Base-by-base conservation (phyloP, 169 alveolate species). In the Cryptosporidium sp. region DNA sequence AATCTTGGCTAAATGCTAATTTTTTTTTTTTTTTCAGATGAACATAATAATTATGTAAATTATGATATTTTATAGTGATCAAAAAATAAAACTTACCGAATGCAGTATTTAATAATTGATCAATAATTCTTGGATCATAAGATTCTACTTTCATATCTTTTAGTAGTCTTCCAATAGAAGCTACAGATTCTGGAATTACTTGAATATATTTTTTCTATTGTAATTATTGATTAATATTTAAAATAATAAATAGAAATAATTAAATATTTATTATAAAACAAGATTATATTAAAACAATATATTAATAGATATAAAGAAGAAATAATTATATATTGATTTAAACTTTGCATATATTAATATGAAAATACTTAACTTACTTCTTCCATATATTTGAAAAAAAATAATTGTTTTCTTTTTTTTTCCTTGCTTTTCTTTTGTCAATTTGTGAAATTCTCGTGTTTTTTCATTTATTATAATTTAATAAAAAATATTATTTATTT, bases 1-100 rank as follows among this genome's bases (percentile, higher is more conserved):
- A 53, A 14, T 80, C 89, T 33, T 80, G 67, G 37, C 80, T 80
- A 18, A 80, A 42, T 45, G 89, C 89, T 80, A 23, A 0, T n/a
- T 26, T 62, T 33, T 21, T 53, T n/a, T 26, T 62, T 33, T 21
- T 53, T 21, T 21, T 14, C 35, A 1, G 8, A 56, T 56, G 14
- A 2, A 10, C 9, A 56, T 2, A 42, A 42, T 39, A 14, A 42
- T 14, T 9, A n/a, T 39, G 14, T 42, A 21, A 21, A 4, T 42
- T 14, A 0, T 9, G 14, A 8, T 8, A 42, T 42, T 42, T 1
- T 42, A 42, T 42, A 9, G 14, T 37, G 44, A 37, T 9, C 0
- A 0, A 8, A 29, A 4, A n/a, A 1, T 12, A 35, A 69, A 69
- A 80, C 89, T 29, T 80, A 80, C 89, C 61, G 16, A 80, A 80